Conservation (phyloP, 257 asterid genomes). For the Eustoma russellianum region DNA sequence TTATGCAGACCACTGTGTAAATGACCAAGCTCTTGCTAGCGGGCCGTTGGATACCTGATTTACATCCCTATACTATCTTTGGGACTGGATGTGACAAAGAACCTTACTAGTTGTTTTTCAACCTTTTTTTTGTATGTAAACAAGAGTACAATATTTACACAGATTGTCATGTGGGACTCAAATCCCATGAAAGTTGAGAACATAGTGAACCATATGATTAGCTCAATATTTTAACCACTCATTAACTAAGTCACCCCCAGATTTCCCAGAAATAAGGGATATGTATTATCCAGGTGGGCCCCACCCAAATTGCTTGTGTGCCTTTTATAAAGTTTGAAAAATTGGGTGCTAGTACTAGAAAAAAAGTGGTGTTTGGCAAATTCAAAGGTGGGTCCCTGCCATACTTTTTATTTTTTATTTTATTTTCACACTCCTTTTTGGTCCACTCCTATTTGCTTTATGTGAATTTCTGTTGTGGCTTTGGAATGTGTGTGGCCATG, state of each 20-base stretch:
- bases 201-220: constrained; percentile 56
- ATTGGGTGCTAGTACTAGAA: constrained; percentile 40
- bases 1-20: no score
- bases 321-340: constrained; percentile 44
- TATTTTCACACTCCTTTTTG: constrained; percentile 29
- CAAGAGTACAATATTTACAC: not conserved
- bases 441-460: constrained; percentile 15
- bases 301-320: no score
- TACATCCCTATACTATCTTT: no score
- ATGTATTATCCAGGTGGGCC: constrained; percentile 18
- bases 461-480: not conserved
- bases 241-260: constrained; percentile 13
- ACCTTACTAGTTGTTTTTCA: no score
- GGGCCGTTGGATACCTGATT: no score
- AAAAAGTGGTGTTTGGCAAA: constrained; percentile 24
- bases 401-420: constrained; percentile 29
- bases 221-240: constrained; percentile 20
- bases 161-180: constrained; percentile 39
- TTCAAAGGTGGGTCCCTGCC: constrained; percentile 23
- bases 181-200: constrained; percentile 50
- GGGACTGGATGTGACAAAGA: no score
- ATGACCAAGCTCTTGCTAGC: no score
- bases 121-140: no score
- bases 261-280: constrained; percentile 13
- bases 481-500: not conserved